phyloP scores from a whole-genome alignment of 495 filamentous ascomycete species.

The Cryomyces minteri region DNA sequence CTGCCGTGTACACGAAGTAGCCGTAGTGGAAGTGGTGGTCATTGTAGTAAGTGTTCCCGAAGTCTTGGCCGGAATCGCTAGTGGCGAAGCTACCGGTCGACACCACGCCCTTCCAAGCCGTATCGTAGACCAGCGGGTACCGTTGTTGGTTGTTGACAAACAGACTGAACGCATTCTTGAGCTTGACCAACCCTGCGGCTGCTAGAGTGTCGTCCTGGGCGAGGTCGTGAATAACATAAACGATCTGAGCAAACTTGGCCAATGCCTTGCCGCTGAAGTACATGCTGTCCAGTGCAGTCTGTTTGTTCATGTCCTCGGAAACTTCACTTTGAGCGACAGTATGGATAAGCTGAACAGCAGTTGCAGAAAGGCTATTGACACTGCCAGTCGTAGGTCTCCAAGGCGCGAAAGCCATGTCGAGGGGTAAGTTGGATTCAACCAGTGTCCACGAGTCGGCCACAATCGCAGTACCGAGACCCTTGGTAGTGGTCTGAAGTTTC shows the following conservation, averaged over 20 bases:
- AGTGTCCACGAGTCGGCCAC: constrained; percentile 64
- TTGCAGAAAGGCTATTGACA: constrained; percentile 28
- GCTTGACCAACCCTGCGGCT: constrained; percentile 37
- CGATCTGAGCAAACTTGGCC: constrained; percentile 65
- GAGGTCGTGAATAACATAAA: constrained; percentile 51
- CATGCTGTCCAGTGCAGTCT: constrained; percentile 73
- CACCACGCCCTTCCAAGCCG: constrained; percentile 65
- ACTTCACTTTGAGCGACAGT: constrained; percentile 46
- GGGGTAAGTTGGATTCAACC: constrained; percentile 51
- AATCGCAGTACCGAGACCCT: constrained; percentile 60
- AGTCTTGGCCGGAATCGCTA: constrained; percentile 35
- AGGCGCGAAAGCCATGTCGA: constrained; percentile 53
- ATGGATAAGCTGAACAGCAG: constrained; percentile 33
- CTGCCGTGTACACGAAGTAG: constrained; percentile 81
- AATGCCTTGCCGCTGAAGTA: constrained; percentile 60
- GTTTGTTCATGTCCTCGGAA: constrained; percentile 44
- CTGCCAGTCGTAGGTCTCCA: constrained; percentile 43
- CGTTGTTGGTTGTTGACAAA: constrained; percentile 64
- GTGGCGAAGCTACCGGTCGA: constrained; percentile 55
- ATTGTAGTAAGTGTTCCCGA: constrained; percentile 77
- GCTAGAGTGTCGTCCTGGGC: constrained; percentile 40
- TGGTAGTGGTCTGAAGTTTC: constrained; percentile 65
- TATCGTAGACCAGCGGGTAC: constrained; percentile 49
- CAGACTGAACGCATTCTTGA: constrained; percentile 59
- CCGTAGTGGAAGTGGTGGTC: constrained; percentile 93